phyloP scores from a whole-genome alignment of 2,329 filamentous ascomycete species.

The Curvularia spicifera region DNA sequence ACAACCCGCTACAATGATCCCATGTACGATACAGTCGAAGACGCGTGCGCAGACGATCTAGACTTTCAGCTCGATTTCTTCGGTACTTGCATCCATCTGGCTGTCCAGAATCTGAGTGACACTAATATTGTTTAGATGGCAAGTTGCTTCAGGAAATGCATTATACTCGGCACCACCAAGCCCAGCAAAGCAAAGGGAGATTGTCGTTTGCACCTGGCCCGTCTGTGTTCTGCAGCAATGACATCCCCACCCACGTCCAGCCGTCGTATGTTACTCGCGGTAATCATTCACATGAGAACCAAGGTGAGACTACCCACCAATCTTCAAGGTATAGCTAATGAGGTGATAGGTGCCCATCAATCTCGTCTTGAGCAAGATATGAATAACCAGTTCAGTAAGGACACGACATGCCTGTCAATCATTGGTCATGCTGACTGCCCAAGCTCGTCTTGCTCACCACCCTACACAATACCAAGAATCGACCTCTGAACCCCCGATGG shows the following conservation, averaged over 20 bases:
- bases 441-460: conserved; percentile 36
- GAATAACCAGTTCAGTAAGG: conserved; percentile 17
- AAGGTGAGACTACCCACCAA: neutral
- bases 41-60: conserved; percentile 28
- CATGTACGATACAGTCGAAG: conserved; percentile 34
- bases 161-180: conserved; percentile 44
- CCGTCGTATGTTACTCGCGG: conserved; percentile 5
- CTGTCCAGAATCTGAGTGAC: neutral
- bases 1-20: conserved; percentile 21
- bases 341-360: conserved; percentile 9
- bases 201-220: conserved; percentile 46
- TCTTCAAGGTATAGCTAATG: neutral
- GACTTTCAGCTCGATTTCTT: conserved; percentile 55
- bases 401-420: no score
- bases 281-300: neutral
- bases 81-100: conserved; percentile 46
- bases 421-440: conserved; percentile 3
- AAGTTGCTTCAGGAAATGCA: conserved; percentile 42
- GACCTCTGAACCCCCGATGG: conserved; percentile 41
- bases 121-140: conserved; percentile 41
- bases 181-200: conserved; percentile 43
- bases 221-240: conserved; percentile 17
- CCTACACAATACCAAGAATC: conserved; percentile 21
- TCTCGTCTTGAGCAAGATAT: conserved; percentile 6
- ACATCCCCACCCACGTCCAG: conserved; percentile 13